Percentiles rank a stretch among this genome's conserved stretches.
Conservation (phyloP, 495 filamentous ascomycete species). For the Cercophora samala region DNA sequence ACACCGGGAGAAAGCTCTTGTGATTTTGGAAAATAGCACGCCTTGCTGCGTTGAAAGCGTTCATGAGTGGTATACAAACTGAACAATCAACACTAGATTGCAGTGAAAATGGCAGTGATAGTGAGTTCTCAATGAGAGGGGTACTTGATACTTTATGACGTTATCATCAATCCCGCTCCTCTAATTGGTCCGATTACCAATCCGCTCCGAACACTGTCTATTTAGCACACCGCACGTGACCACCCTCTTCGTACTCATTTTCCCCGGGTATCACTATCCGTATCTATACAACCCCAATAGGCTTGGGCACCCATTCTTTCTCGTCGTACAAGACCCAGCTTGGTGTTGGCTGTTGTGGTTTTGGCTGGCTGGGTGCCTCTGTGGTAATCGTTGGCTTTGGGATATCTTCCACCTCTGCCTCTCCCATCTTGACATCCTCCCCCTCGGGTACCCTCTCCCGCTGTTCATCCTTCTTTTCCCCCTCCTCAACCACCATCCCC, state of each 20-base stretch:
- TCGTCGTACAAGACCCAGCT: slow-evolving; percentile 55
- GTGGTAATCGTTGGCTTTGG: neutral
- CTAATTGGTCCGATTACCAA: neutral
- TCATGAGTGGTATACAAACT: slow-evolving; percentile 28
- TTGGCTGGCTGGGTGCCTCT: slow-evolving; percentile 15
- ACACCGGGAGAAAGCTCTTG: neutral
- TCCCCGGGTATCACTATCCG: neutral
- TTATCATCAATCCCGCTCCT: neutral
- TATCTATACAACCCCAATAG: slow-evolving; percentile 55
- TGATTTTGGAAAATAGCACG: slow-evolving; percentile 10
- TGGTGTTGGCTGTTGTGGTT: slow-evolving; percentile 10
- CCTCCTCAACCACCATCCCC: neutral
- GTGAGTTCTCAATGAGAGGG: neutral
- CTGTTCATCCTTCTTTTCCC: too few relatives aligned
- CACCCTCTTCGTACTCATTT: slow-evolving; percentile 11
- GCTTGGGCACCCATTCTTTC: slow-evolving; percentile 56
- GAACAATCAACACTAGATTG: neutral
- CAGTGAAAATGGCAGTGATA: neutral
- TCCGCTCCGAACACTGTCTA: neutral
- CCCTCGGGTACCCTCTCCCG: neutral
- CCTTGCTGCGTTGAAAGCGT: slow-evolving; percentile 28
- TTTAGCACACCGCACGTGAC: slow-evolving; percentile 19
- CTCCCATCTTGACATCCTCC: slow-evolving; percentile 2
- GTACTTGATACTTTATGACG: slow-evolving; percentile 1
- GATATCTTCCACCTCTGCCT: slow-evolving; percentile 17